A percentile compares a stretch with the other conserved stretches of the same genome.
Conservation (phyloP, 306 rosid genomes). For the Vigna unguiculata region DNA sequence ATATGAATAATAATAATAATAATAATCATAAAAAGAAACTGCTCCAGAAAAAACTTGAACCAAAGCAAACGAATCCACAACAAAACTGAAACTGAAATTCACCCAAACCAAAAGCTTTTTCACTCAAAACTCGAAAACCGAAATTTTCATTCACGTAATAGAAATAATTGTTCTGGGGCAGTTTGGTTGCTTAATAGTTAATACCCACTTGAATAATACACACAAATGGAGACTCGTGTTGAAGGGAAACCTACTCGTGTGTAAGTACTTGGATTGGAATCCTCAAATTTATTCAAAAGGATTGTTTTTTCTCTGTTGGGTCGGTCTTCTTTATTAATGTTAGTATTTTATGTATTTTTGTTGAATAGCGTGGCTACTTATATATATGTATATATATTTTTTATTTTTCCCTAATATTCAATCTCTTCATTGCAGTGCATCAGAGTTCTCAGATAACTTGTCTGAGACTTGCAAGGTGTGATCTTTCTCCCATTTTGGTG, state of each 20-base stretch:
- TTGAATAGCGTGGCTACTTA: background rate
- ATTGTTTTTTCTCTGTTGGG: background rate
- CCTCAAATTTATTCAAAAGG: background rate
- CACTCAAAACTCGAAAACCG: background rate
- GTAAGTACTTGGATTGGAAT: slow-evolving; percentile 18
- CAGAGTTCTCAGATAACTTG: slow-evolving; percentile 35
- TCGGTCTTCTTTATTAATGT: background rate
- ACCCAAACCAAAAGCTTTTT: background rate
- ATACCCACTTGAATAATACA: background rate
- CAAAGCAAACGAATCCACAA: background rate
- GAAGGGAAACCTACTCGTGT: slow-evolving; percentile 30
- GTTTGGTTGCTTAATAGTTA: slow-evolving; percentile 1
- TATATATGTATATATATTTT: background rate
- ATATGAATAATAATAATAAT: no score
- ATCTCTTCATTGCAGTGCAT: slow-evolving; percentile 39
- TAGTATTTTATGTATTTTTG: slow-evolving; percentile 13
- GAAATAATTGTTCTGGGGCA: background rate
- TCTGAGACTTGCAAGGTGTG: slow-evolving; percentile 44
- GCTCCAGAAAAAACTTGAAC: background rate
- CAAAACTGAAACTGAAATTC: slow-evolving; percentile 28
- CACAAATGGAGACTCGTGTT: background rate
- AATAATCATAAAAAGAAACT: background rate
- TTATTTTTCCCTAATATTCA: slow-evolving; percentile 10
- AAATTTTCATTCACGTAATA: background rate
- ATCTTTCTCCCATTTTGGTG: slow-evolving; percentile 18